Percentiles rank a stretch among this genome's conserved stretches.
Evolutionary conservation across 2,329 filamentous ascomycete genomes (phyloP).

Genomic region (Colletotrichum camelliae): DNA sequence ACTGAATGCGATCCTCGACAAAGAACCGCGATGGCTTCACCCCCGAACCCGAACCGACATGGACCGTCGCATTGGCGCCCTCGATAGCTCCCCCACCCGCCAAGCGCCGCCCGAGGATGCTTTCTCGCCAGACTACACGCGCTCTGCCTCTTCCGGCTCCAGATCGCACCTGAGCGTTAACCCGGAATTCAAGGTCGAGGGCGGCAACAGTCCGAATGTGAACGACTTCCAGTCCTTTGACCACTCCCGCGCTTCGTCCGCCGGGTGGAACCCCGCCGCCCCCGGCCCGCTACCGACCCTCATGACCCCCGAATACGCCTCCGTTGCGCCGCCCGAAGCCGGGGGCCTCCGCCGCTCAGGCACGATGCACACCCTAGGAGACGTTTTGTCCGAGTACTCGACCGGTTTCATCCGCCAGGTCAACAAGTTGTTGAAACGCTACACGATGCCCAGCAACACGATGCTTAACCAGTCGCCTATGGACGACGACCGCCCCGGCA

Average conservation of each 20-base stretch:
- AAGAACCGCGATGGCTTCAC: conserved; percentile 63
- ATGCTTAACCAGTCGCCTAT: conserved; percentile 28
- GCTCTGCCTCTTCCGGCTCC: conserved; percentile 3
- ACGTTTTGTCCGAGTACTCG: conserved; percentile 35
- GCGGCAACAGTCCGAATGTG: conserved; percentile 2
- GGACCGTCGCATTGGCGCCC: conserved; percentile 51
- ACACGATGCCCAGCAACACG: conserved; percentile 35
- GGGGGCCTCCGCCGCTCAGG: conserved; percentile 38
- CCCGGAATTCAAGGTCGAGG: conserved; percentile 17
- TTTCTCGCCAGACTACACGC: neutral
- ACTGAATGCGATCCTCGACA: conserved; percentile 60
- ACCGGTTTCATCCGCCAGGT: conserved; percentile 41
- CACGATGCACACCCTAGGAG: conserved; percentile 40
- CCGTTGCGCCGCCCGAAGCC: neutral
- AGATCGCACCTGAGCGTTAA: neutral
- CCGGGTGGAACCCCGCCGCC: neutral
- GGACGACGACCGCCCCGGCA: conserved; percentile 24
- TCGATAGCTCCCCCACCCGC: conserved; percentile 44
- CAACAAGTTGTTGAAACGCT: conserved; percentile 42
- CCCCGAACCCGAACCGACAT: conserved; percentile 58
- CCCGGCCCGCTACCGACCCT: conserved; percentile 6
- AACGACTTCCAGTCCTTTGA: neutral
- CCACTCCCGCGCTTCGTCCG: conserved; percentile 2
- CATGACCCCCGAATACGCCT: neutral
- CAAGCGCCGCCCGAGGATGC: conserved; percentile 6